Conservation (phyloP, 805 yeast genomes). For the Wickerhamomyces chambardii region DNA sequence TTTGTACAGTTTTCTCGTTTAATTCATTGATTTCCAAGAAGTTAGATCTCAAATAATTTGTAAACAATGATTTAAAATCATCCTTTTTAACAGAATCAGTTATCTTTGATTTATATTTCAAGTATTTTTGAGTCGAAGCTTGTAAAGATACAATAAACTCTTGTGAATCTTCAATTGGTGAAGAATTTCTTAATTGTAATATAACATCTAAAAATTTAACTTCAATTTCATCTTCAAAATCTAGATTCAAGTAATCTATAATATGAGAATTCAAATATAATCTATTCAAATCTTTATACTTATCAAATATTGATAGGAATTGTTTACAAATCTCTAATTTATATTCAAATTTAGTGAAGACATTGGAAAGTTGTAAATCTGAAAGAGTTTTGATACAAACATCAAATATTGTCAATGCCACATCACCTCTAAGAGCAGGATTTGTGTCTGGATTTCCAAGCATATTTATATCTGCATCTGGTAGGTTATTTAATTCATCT, state of each 20-base stretch:
- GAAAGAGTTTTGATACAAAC: conserved; percentile 42
- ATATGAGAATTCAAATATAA: conserved; percentile 59
- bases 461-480: conserved; percentile 81
- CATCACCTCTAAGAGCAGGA: conserved; percentile 70
- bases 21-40: conserved; percentile 1
- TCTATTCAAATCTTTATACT: conserved; percentile 63
- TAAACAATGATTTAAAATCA: conserved; percentile 25
- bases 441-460: conserved; percentile 80
- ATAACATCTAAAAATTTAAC: conserved; percentile 45
- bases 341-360: conserved; percentile 16
- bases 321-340: conserved; percentile 32
- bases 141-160: conserved; percentile 54
- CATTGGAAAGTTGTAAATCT: conserved; percentile 7
- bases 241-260: conserved; percentile 38
- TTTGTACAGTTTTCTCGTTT: conserved; percentile 10
- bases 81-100: conserved; percentile 21
- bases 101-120: conserved; percentile 46
- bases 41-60: conserved; percentile 9
- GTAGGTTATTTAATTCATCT: conserved; percentile 60
- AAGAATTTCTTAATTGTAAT: conserved; percentile 52
- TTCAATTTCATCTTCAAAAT: conserved; percentile 30
- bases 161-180: conserved; percentile 22
- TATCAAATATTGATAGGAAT: conserved; percentile 53
- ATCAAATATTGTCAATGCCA: conserved; percentile 65
- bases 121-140: conserved; percentile 60